Base-by-base conservation (phyloP, 805 yeast genomes). In the Saccharomycopsis capsularis region DNA sequence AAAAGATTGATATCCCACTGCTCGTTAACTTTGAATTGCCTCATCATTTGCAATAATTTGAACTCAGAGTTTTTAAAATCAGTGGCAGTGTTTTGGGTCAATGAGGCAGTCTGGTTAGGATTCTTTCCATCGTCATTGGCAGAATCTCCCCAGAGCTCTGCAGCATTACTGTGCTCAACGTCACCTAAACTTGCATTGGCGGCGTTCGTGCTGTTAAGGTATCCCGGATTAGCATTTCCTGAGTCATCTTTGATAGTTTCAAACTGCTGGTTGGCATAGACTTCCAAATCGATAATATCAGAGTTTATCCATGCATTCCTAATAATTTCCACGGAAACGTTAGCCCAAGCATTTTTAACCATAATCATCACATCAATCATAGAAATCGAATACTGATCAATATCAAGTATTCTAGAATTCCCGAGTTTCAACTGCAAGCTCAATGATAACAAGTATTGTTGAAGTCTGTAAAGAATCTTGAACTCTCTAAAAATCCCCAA, bases 401-500 rank as follows among this genome's bases (percentile, higher is more conserved):
- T 61, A 1, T 63, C 45, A 13, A 60, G 42, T 18, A 54, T 55
- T 15, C 46, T 50, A 34, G 55, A 51, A 18, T 44, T 46, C 21
- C 49, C 56, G 7, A 51, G 52, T 47, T 55, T 58, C 45, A 52
- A 35, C 35, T 52, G 57, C 6, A 57, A 27, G 19, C 56, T 57
- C n/a, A 46, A 36, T 11, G 55, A 36, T 9, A 52, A 40, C 24
- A 63, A 63, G 53, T 79, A 81, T 54, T 81, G 85, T 51, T 75
- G 79, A 4, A 76, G 65, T 48, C 86, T 69, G 56, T 75, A 81
- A 42, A 75, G 63, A 13, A 78, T 68, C 57, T 78, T 78, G 58
- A 81, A 76, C 56, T 81, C 85, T 50, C 77, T 78, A 37, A 76
- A 68, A 3, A 80, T 75, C 2, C 86, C 86, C 72, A 80, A 78